Evolutionary conservation across 352 stramenopile genomes (phyloP).

Genomic region (Pythium brassicae): DNA sequence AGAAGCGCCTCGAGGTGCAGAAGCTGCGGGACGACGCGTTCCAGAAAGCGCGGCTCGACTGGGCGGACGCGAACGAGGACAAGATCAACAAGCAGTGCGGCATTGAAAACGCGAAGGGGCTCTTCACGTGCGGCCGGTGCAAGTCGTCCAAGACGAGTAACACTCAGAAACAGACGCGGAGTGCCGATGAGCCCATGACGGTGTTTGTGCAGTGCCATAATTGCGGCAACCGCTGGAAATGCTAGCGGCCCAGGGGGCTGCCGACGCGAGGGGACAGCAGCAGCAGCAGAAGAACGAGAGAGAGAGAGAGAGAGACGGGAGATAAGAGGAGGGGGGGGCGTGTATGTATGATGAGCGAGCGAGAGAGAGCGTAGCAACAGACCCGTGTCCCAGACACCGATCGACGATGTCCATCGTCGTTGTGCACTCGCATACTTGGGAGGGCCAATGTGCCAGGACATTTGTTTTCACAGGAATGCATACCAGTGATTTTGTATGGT

Average conservation of each 20-base stretch:
- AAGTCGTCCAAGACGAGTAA: conserved; percentile 96
- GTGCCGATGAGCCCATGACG: conserved; percentile 98
- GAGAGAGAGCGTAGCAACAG: no score
- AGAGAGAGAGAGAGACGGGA: neutral
- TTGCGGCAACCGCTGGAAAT: conserved; percentile 96
- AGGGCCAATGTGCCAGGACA: no score
- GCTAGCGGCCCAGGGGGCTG: conserved; percentile 28
- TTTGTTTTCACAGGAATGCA: no score
- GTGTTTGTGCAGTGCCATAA: conserved; percentile 96
- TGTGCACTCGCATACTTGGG: neutral
- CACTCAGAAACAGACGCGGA: conserved; percentile 97
- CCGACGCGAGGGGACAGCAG: no score
- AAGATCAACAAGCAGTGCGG: conserved; percentile 91
- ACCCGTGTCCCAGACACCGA: neutral
- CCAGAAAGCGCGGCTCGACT: conserved; percentile 83
- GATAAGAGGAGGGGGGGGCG: no score
- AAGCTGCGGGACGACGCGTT: conserved; percentile 82
- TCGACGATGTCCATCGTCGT: neutral
- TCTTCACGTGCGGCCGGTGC: conserved; percentile 92
- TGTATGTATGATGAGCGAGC: conserved; percentile 1
- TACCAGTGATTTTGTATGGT: neutral
- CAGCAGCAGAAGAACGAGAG: neutral
- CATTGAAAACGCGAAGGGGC: conserved; percentile 68
- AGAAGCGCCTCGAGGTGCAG: conserved; percentile 82
- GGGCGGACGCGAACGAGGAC: conserved; percentile 87